Evolutionary conservation across 2,329 filamentous ascomycete species (phyloP), one percentile per base, ranked within the genome.

Genomic region (Xylaria sp.): DNA sequence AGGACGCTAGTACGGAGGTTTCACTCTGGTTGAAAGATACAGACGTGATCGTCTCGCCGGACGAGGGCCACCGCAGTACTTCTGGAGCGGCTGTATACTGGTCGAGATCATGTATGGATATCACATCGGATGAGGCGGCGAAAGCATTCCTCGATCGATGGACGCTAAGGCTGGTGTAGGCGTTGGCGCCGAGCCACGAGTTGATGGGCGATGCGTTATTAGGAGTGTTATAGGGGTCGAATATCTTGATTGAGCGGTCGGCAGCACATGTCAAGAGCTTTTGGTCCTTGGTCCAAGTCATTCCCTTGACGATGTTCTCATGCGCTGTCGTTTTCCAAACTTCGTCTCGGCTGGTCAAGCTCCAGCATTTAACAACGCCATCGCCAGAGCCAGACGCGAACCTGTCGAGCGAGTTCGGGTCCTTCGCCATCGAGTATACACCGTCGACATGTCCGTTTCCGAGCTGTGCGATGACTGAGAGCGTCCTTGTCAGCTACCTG

Each of bases 21-120:
- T 99, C 94, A 37, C 90, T 89, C 69, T 95, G 89, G 75, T 97
- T 99, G 78, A 97, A 96, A 39, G 90, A 83, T 53, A 97, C 83
- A 11, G 89, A 83, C 40, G 86, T 96, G 73, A 97, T 94, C 3
- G 94, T 97, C 72, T 96, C 94, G 54, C 90, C 87, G 8, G 88
- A 85, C 4, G 89, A 94, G 4, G 93, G 93, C 91, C 92, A 97
- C 58, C 85, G 82, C 13, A 97, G 80, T 20, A 89, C 88, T 72
- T 96, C 91, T 5, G 90, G 87, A 1, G 92, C 89, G 0, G 89
- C 87, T 22, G 89, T 91, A 52, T 91, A 88, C 40, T 90, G 84
- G 48, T 90, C 88, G 42, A 94, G 82, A 69, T 97, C 93, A 73
- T 96, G 97, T 60, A 99, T 86, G 19, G 90, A 91, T 56, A 97